Conservation (phyloP, 257 asterid genomes). For the Thymus quinquecostatus region DNA sequence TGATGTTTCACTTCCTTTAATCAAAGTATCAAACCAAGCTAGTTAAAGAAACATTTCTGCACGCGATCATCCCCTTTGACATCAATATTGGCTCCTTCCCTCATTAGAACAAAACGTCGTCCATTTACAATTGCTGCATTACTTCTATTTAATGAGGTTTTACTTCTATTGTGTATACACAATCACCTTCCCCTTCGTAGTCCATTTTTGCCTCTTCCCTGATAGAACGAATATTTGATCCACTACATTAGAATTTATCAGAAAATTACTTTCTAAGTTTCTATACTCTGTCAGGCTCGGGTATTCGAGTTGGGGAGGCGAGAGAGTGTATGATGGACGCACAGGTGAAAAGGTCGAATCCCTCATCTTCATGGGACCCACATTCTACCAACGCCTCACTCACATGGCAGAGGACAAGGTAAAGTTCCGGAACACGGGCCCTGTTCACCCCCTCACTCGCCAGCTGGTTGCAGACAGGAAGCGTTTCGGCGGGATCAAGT, state of each 20-base stretch:
- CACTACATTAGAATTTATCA: too few species aligned
- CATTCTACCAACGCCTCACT: slow-evolving; percentile 86
- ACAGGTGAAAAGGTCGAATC: slow-evolving; percentile 72
- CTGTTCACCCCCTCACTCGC: slow-evolving; percentile 95
- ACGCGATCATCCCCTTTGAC: too few species aligned
- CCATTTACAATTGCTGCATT: too few species aligned
- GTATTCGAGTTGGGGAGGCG: slow-evolving; percentile 84
- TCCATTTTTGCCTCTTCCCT: neutral
- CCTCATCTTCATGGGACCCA: slow-evolving; percentile 91
- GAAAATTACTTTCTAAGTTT: neutral
- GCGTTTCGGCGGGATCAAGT: slow-evolving; percentile 89
- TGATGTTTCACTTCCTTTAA: too few species aligned
- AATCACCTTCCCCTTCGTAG: neutral
- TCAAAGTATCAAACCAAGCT: too few species aligned
- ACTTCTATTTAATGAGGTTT: too few species aligned
- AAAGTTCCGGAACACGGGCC: slow-evolving; percentile 83
- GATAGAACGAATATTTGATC: neutral
- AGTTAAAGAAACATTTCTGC: too few species aligned
- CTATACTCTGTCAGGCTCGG: slow-evolving; percentile 60
- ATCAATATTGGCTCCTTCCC: too few species aligned
- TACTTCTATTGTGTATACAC: too few species aligned
- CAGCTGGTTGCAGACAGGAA: slow-evolving; percentile 97
- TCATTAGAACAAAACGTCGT: too few species aligned
- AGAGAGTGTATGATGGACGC: slow-evolving; percentile 79
- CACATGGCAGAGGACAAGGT: slow-evolving; percentile 99